Evolutionary conservation across 2,329 filamentous ascomycete genomes (phyloP), one percentile per base, ranked within the genome.

Genomic region (Epichloe aotearoae): DNA sequence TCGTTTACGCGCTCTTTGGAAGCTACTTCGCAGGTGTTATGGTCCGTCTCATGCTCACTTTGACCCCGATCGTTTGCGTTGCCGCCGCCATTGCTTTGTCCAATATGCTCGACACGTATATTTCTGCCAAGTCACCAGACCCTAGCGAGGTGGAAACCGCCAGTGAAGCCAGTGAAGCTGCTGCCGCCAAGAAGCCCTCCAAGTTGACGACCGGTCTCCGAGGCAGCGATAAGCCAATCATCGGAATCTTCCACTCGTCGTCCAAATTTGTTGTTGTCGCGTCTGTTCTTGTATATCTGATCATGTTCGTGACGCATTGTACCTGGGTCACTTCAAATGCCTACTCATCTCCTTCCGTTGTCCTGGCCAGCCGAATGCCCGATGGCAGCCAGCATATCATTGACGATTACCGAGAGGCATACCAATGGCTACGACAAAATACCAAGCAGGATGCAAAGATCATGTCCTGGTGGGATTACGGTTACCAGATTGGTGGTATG

Each of bases 401-500:
- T 62, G 93, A 98, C 64, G 93, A 98, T 68, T 98, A 98, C 73
- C 86, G 93, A 64, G 93, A 98, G 77, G 93, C 93, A 2, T 98
- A 98, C 73, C 95, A 98, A 73, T 98, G 93, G 93, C 83, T 98
- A 47, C 86, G 93, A 56, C 93, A 98, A 70, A 98, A 98, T 74
- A 98, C 94, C 10, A 78, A 84, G 54, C 80, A 91, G 58, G 87
- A 96, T 61, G 90, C 94, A 64, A 98, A 97, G 78, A 86, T 98
- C 65, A 97, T 97, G 91, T 93, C 90, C 1, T 98, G 93, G 93
- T 98, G 93, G 93, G 93, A 98, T 67, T 98, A 98, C 63, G 93
- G 93, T 57, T 98, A 98, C 73, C 93, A 98, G 72, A 98, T 98
- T 68, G 93, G 93, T 72, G 93, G 93, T 58, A 98, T 98, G 93